A percentile compares a stretch with the other conserved stretches of the same genome.
Evolutionary conservation across 116 monocot genomes (phyloP).

Genomic region (Iris pallida): DNA sequence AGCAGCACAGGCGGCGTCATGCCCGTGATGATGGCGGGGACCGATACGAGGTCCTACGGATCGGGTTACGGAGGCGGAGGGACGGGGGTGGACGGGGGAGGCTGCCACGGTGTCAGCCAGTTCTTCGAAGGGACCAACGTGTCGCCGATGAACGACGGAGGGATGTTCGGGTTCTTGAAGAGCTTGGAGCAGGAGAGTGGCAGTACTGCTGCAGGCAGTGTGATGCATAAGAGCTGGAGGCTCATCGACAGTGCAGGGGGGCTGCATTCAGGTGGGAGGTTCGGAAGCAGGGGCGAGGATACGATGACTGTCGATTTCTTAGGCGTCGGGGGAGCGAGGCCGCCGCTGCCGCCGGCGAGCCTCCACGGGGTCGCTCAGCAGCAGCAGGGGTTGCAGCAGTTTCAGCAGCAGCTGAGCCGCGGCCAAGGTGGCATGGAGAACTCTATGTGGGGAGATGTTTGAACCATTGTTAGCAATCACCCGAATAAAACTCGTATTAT

Average conservation of each 20-base stretch:
- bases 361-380: not conserved
- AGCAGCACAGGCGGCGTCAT: not conserved
- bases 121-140: no score
- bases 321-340: constrained; percentile 1
- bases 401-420: constrained; percentile 2
- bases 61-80: not conserved
- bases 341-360: not conserved
- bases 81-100: not conserved
- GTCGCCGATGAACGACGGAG: not conserved
- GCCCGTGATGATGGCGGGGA: constrained; percentile 1
- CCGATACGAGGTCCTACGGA: not conserved
- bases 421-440: not conserved
- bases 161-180: not conserved
- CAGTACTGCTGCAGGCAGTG: not conserved
- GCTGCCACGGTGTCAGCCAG: no score
- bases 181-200: not conserved
- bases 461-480: no score
- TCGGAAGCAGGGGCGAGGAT: no score
- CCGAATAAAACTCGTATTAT: no score
- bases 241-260: no score
- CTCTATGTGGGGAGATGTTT: not conserved
- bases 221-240: no score
- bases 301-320: constrained; percentile 7
- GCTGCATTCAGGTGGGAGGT: no score
- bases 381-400: not conserved